Evolutionary conservation across 805 yeast genomes (phyloP).

Genomic region (Candida silvicultrix): DNA sequence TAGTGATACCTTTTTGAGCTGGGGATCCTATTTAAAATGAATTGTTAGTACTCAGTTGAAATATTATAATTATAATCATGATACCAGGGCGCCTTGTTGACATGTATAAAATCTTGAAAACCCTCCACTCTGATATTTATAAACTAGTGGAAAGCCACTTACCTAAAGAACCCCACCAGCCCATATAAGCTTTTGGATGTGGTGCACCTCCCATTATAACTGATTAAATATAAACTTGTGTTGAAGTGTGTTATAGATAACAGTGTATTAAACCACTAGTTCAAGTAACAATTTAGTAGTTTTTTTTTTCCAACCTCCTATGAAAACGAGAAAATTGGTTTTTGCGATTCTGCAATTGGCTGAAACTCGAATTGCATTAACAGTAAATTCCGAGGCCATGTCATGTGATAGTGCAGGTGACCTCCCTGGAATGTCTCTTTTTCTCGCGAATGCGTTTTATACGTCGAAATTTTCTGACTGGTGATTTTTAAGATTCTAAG

Average conservation of each 20-base stretch:
- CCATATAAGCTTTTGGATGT: conserved; percentile 76
- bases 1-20: conserved; percentile 77
- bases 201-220: conserved; percentile 58
- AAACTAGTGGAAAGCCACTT: neutral
- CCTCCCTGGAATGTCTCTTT: neutral
- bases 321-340: neutral
- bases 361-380: neutral
- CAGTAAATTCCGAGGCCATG: neutral
- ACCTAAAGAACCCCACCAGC: conserved; percentile 94
- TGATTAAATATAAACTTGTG: neutral
- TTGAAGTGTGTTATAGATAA: neutral
- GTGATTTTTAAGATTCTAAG: too few species aligned
- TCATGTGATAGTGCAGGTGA: neutral
- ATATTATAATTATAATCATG: too few species aligned
- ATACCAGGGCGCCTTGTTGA: too few species aligned
- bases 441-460: too few species aligned
- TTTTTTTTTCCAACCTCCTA: neutral
- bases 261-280: neutral
- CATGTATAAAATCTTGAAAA: too few species aligned
- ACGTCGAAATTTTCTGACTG: too few species aligned
- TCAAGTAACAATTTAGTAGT: neutral
- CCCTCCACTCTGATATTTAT: too few species aligned
- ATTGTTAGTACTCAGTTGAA: neutral
- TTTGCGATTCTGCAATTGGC: neutral
- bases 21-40: conserved; percentile 47